phyloP scores from a whole-genome alignment of 495 filamentous ascomycete genomes.

The Xylaria acuta region DNA sequence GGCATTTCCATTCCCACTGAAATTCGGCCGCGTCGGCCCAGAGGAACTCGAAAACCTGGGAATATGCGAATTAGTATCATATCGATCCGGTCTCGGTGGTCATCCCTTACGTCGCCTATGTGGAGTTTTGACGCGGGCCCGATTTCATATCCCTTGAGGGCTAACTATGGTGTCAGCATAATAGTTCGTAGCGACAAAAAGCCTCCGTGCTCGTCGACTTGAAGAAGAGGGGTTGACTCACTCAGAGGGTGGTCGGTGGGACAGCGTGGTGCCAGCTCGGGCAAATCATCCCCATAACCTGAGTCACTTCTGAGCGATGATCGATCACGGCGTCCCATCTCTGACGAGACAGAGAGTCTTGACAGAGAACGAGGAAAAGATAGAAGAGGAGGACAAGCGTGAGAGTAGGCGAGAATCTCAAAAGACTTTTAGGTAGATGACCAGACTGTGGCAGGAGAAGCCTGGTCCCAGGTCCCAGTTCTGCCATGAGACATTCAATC shows the following conservation, averaged over 20 bases:
- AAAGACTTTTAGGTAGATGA: slow-evolving; percentile 17
- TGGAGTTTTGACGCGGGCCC: slow-evolving; percentile 43
- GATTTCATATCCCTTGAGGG: slow-evolving; percentile 43
- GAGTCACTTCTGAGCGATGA: slow-evolving; percentile 46
- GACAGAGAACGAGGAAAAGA: slow-evolving; percentile 10
- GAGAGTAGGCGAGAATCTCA: slow-evolving; percentile 10
- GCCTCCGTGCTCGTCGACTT: not conserved
- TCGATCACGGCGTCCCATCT: slow-evolving; percentile 46
- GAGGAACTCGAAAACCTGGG: slow-evolving; percentile 45
- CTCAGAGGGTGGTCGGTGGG: slow-evolving; percentile 41
- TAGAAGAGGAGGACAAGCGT: slow-evolving; percentile 15
- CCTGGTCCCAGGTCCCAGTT: not conserved
- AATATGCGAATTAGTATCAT: slow-evolving; percentile 15
- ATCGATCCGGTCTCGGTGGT: not conserved
- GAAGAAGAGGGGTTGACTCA: slow-evolving; percentile 32
- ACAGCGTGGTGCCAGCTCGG: slow-evolving; percentile 39
- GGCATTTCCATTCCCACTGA: slow-evolving; percentile 46
- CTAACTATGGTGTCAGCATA: slow-evolving; percentile 26
- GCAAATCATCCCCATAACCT: slow-evolving; percentile 44
- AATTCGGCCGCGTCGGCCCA: slow-evolving; percentile 43
- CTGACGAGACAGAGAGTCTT: slow-evolving; percentile 37
- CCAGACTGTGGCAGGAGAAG: slow-evolving; percentile 24
- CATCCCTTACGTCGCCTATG: slow-evolving; percentile 41
- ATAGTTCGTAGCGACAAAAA: not conserved
- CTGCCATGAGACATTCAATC: not conserved